Conservation (phyloP, 768 basidiomycete genomes). For the Albatrellus ellisii region DNA sequence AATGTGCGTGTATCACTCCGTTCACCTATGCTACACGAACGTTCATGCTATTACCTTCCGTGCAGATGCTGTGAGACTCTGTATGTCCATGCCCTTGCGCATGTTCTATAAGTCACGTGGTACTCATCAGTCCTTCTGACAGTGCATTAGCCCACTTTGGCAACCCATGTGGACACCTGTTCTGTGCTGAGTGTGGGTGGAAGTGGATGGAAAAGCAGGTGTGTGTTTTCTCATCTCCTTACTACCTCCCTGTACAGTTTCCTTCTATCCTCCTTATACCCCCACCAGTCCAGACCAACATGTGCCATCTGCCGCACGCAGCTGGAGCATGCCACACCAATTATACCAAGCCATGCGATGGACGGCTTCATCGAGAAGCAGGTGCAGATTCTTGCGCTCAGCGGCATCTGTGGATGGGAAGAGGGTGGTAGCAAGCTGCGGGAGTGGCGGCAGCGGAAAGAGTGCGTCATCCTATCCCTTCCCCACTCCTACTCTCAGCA, state of each 20-base stretch:
- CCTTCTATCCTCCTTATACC: constrained; percentile 2
- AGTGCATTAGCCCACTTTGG: constrained; percentile 50
- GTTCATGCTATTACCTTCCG: constrained; percentile 5
- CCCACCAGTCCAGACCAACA: constrained; percentile 25
- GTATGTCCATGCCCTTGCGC: constrained; percentile 27
- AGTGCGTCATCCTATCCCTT: constrained; percentile 26
- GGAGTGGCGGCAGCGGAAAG: constrained; percentile 42
- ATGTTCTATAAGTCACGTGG: neutral
- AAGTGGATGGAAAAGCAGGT: constrained; percentile 47
- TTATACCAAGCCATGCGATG: constrained; percentile 53
- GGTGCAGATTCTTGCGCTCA: constrained; percentile 31
- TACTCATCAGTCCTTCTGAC: constrained; percentile 3
- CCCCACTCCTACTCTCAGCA: neutral
- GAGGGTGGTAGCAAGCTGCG: constrained; percentile 29
- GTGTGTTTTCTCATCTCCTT: constrained; percentile 13
- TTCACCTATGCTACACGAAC: neutral
- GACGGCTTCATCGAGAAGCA: constrained; percentile 51
- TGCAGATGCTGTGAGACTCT: constrained; percentile 59
- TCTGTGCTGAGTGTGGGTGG: constrained; percentile 55
- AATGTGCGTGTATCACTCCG: constrained; percentile 43
- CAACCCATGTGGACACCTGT: constrained; percentile 65
- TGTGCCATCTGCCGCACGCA: constrained; percentile 50
- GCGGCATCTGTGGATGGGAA: constrained; percentile 40
- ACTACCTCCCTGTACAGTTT: too few relatives aligned
- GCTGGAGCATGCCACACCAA: constrained; percentile 26